Percentiles rank a stretch among this genome's conserved stretches.
These are phyloP conservation scores for Erodium trifolium DNA, from an alignment of 441 rosid species.

Conservation along the genomic window DNA sequence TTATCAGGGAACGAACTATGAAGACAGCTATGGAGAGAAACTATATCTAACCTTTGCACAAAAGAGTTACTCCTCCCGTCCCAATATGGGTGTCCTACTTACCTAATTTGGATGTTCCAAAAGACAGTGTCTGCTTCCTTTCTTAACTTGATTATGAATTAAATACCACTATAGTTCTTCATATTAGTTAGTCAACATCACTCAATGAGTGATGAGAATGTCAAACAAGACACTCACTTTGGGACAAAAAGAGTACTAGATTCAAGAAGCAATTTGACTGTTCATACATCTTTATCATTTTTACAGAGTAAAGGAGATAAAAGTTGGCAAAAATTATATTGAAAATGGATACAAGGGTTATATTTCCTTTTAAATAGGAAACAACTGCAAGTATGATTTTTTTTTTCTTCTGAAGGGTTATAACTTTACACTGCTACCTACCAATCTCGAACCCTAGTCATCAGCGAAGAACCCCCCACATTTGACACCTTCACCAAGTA, in stretches of 20 bases:
- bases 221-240: neutral
- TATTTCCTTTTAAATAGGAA: neutral
- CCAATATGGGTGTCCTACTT: too few species aligned
- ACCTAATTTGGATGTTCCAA: too few species aligned
- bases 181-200: too few species aligned
- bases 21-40: too few species aligned
- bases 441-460: neutral
- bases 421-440: neutral
- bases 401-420: neutral
- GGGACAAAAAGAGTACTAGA: neutral
- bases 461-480: neutral
- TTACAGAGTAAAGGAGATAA: neutral
- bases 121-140: too few species aligned
- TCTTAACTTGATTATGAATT: too few species aligned
- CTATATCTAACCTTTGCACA: too few species aligned
- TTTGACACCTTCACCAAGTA: neutral
- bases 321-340: neutral
- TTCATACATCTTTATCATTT: neutral
- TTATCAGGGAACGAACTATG: too few species aligned
- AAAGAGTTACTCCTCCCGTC: too few species aligned
- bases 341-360: neutral
- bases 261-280: neutral
- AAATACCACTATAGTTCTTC: too few species aligned
- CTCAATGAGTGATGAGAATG: neutral
- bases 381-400: neutral